Percentiles rank a stretch among this genome's conserved stretches.
These are phyloP conservation scores for Ceratobasidium sp. DNA, from an alignment of 1,284 basidiomycete species.

Conservation along the genomic window DNA sequence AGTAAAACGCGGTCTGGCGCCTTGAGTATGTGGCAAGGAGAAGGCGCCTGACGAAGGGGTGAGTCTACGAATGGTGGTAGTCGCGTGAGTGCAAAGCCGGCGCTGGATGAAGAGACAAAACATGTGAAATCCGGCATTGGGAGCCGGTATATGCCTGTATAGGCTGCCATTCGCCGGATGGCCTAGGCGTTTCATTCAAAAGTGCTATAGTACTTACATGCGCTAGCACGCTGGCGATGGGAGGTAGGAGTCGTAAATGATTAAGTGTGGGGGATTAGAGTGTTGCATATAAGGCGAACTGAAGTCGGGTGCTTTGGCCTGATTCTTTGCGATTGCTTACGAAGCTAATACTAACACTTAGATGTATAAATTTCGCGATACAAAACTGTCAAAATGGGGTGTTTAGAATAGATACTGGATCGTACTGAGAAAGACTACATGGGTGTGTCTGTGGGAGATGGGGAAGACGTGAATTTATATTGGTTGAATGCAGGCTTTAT, in stretches of 20 bases:
- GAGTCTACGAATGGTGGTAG: slow-evolving; percentile 21
- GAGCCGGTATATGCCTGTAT: slow-evolving; percentile 22
- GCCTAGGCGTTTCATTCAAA: neutral
- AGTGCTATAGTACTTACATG: slow-evolving; percentile 2
- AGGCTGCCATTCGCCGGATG: slow-evolving; percentile 4
- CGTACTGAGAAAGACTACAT: neutral
- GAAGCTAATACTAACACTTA: neutral
- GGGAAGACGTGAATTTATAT: neutral
- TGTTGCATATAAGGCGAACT: slow-evolving; percentile 16
- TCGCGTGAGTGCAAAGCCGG: slow-evolving; percentile 32
- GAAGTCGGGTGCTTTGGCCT: neutral
- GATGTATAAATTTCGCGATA: neutral
- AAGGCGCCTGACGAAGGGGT: slow-evolving; percentile 2
- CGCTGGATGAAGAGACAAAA: slow-evolving; percentile 20
- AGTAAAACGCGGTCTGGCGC: neutral
- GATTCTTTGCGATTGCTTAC: neutral
- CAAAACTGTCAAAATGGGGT: neutral
- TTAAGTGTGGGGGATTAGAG: slow-evolving; percentile 1
- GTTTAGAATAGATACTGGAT: neutral
- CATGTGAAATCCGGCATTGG: slow-evolving; percentile 43
- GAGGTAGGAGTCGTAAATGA: neutral
- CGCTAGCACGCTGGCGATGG: neutral
- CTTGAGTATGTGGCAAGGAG: slow-evolving; percentile 3
- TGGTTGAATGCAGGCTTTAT: slow-evolving; percentile 10
- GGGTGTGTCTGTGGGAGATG: neutral